Evolutionary conservation across 768 basidiomycete species (phyloP).

Genomic region (Daedaleopsis nitida): DNA sequence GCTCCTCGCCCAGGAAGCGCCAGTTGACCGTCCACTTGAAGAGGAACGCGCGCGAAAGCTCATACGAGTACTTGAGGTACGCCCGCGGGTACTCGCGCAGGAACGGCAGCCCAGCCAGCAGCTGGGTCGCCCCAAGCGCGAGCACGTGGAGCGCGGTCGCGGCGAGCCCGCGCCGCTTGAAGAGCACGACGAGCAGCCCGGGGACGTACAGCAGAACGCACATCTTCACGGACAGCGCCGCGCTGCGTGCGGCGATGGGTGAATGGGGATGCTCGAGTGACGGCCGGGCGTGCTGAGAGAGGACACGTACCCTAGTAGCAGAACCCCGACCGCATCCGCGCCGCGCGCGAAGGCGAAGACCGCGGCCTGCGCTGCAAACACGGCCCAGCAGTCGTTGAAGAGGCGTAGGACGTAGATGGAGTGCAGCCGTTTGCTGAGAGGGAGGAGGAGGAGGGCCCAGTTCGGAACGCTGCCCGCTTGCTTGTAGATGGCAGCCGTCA

Average conservation of each 20-base stretch:
- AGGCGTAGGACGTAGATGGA: constrained; percentile 90
- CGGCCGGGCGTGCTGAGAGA: neutral
- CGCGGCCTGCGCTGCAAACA: constrained; percentile 64
- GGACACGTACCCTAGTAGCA: constrained; percentile 70
- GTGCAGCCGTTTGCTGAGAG: constrained; percentile 90
- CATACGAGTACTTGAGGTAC: constrained; percentile 81
- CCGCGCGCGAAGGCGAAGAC: constrained; percentile 65
- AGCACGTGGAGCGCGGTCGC: constrained; percentile 52
- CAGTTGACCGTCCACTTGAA: constrained; percentile 99
- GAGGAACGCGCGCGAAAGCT: constrained; percentile 85
- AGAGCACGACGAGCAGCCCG: constrained; percentile 78
- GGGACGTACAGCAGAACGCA: constrained; percentile 89
- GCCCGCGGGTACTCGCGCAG: constrained; percentile 56
- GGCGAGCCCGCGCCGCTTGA: constrained; percentile 67
- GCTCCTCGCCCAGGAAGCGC: constrained; percentile 80
- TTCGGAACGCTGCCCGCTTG: constrained; percentile 65
- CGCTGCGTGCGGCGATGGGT: constrained; percentile 39
- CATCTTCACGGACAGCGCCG: constrained; percentile 94
- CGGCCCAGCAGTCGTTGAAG: constrained; percentile 95
- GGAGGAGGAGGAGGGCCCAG: constrained; percentile 70
- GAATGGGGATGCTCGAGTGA: neutral
- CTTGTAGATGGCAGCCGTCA: constrained; percentile 71
- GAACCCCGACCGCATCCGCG: constrained; percentile 60
- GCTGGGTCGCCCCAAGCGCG: constrained; percentile 50
- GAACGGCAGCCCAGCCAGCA: constrained; percentile 71